phyloP scores from a whole-genome alignment of 345 rosid species.

The Camelina sativa region DNA sequence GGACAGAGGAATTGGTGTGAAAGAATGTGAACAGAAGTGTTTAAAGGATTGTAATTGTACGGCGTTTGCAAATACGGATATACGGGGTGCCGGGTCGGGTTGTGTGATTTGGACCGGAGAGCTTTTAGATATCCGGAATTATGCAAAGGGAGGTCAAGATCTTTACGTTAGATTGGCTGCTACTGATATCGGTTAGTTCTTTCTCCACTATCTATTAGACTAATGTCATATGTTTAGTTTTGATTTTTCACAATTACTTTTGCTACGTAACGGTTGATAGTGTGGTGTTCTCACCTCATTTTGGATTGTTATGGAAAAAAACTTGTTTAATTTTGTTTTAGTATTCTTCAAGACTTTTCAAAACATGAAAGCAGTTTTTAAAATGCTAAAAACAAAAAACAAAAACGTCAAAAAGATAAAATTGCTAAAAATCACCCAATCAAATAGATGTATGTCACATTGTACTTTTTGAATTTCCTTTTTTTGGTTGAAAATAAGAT shows the following conservation, averaged over 20 bases:
- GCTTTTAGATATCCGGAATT: slow-evolving; percentile 48
- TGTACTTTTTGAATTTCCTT: neutral
- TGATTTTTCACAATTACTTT: neutral
- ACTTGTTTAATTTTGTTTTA: neutral
- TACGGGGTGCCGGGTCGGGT: slow-evolving; percentile 49
- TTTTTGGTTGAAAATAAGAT: neutral
- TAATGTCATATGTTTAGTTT: neutral
- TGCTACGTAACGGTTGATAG: neutral
- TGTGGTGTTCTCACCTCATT: neutral
- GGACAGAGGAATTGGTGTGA: slow-evolving; percentile 42
- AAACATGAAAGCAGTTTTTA: neutral
- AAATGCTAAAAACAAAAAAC: neutral
- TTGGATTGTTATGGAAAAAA: neutral
- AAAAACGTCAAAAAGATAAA: neutral
- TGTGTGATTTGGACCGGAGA: slow-evolving; percentile 62
- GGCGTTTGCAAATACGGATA: slow-evolving; percentile 51
- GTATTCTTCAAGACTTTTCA: neutral
- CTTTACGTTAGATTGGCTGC: slow-evolving; percentile 78
- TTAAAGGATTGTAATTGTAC: slow-evolving; percentile 52
- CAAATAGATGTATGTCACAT: neutral
- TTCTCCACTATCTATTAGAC: slow-evolving; percentile 8
- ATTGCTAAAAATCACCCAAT: neutral
- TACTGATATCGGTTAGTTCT: slow-evolving; percentile 68
- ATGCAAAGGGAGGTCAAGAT: slow-evolving; percentile 65
- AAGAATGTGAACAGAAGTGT: slow-evolving; percentile 52